phyloP scores from a whole-genome alignment of 1,284 basidiomycete genomes.

The Albatrellus sp. region DNA sequence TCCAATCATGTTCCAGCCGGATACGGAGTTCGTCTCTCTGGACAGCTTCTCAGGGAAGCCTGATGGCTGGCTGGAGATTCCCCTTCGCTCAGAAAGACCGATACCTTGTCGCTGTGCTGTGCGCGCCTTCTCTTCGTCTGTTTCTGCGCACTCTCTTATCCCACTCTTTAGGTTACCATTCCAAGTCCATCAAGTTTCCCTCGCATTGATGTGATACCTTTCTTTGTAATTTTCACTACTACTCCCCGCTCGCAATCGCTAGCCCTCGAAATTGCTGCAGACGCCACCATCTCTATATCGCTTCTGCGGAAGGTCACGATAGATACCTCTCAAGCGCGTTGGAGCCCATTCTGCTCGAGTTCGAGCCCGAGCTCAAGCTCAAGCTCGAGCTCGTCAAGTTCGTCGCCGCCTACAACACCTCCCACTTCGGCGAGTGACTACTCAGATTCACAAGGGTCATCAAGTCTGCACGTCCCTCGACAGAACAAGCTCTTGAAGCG shows the following conservation, averaged over 20 bases:
- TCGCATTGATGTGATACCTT: constrained; percentile 44
- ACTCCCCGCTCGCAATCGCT: constrained; percentile 37
- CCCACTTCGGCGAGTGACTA: constrained; percentile 34
- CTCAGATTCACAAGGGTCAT: constrained; percentile 21
- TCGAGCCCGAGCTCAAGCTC: constrained; percentile 9
- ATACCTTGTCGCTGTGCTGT: constrained; percentile 56
- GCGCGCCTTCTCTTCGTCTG: constrained; percentile 14
- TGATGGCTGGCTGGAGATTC: constrained; percentile 55
- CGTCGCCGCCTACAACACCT: constrained; percentile 24
- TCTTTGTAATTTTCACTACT: constrained; percentile 61
- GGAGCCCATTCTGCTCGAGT: constrained; percentile 12
- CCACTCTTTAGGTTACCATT: constrained; percentile 38
- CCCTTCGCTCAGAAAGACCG: constrained; percentile 45
- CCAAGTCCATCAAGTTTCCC: constrained; percentile 46
- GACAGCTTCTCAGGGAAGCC: constrained; percentile 32
- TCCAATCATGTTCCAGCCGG: constrained; percentile 47
- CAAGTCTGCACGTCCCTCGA: constrained; percentile 10
- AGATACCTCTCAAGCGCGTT: constrained; percentile 17
- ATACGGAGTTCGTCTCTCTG: constrained; percentile 44
- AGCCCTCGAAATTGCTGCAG: constrained; percentile 50
- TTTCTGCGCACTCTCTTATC: background rate
- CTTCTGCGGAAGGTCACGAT: constrained; percentile 45
- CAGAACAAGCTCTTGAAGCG: constrained; percentile 31
- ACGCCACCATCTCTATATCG: constrained; percentile 54
- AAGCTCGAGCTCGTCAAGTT: constrained; percentile 11